Base-by-base conservation (phyloP, 2,329 filamentous ascomycete genomes). In the Teratosphaeria viscida region DNA sequence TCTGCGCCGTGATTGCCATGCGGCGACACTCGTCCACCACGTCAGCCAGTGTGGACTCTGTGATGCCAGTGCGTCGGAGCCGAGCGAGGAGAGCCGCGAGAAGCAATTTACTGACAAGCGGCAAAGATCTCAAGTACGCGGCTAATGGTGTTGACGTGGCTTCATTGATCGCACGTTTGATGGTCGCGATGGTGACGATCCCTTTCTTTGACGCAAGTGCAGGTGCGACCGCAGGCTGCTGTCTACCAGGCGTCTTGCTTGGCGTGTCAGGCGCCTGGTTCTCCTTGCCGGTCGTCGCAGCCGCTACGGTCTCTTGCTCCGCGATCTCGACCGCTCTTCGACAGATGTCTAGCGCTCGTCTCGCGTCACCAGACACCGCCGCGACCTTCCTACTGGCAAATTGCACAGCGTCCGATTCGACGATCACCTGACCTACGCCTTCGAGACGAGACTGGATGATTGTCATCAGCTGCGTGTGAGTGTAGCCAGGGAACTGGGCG, bases 311-410 rank as follows among this genome's bases (percentile, higher is more conserved):
- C 62, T 92, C 87, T 56, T 87, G 81, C 74, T 99, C 94, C 34
- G 92, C 94, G 29, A 99, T 85, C 75, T 99, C 94, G 14, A 99
- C 94, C 1, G 94, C 94, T 64, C 94, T 85, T 34, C 94, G 85
- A 73, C 95, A 99, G 61, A 99, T 97, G 69, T 99, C 94, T 23
- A 99, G 81, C 1, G 92, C 94, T 64, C 94, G 85, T 59, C 94
- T 82, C 19, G 94, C 94, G 69, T 99, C 94, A 61, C 94, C 95
- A 64, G 89, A 95, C 53, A 99, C 95, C 47, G 94, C 92, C 5
- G 94, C 94, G 35, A 99, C 94, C 76, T 99, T 99, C 62, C 94
- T 85, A 67, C 90, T 92, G 3, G 94, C 94, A 70, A 99, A 99
- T 74, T 97, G 92, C 56, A 99, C 84, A 14, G 94, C 95, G 70